These are phyloP conservation scores for Septoria petroselini DNA, from an alignment of 2,329 filamentous ascomycete genomes.

Conservation along the genomic window DNA sequence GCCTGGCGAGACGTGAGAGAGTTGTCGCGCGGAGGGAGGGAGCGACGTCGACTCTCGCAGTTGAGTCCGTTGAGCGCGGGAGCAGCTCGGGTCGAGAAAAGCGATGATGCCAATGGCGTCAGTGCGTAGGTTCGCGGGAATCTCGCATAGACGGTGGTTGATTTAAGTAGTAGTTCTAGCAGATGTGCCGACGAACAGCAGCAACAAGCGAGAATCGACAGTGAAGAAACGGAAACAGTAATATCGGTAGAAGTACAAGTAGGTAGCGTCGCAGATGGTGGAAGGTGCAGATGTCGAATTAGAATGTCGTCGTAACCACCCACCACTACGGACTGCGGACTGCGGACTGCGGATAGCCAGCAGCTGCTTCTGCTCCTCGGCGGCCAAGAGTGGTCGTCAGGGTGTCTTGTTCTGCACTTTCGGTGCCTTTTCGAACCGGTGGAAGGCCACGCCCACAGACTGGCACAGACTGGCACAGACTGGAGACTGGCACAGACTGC, in stretches of 20 bases:
- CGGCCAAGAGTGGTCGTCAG: not conserved
- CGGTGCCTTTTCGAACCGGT: not conserved
- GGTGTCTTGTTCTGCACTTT: not conserved
- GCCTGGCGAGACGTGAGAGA: not conserved
- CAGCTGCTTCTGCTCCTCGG: not conserved
- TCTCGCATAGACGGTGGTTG: not conserved
- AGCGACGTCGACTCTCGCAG: not conserved
- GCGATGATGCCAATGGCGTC: not conserved
- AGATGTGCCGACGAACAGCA: not conserved
- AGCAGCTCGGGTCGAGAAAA: not conserved
- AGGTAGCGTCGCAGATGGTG: not conserved
- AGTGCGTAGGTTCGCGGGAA: constrained; percentile 1
- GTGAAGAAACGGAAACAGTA: constrained; percentile 1
- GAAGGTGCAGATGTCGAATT: too few species aligned
- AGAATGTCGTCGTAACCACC: too few species aligned
- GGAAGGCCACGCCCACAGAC: not conserved
- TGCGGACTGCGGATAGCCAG: too few species aligned
- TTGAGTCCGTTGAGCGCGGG: not conserved
- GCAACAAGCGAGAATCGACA: not conserved
- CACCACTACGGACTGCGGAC: too few species aligned
- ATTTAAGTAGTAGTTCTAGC: not conserved
- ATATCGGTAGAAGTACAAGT: too few species aligned
- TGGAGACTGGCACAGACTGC: too few species aligned
- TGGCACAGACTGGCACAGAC: too few species aligned
- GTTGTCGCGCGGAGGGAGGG: not conserved